Evolutionary conservation across 768 basidiomycete genomes (phyloP).

Genomic region (Calocybe gangraenosa): DNA sequence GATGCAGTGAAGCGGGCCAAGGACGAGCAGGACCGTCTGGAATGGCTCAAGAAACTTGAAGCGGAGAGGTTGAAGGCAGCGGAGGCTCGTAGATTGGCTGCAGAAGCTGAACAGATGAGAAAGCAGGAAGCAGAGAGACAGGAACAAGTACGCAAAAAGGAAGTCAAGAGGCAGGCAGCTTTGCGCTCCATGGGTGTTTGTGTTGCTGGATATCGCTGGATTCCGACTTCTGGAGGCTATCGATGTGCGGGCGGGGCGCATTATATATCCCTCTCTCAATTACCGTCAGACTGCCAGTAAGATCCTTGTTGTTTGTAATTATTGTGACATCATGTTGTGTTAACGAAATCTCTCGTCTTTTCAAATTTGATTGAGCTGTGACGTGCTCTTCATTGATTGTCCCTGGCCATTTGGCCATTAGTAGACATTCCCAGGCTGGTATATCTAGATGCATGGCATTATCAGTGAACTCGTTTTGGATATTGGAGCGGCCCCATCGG

Average conservation of each 20-base stretch:
- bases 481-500: no score
- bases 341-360: no score
- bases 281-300: no score
- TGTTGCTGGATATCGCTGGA: conserved; percentile 21
- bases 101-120: conserved; percentile 3
- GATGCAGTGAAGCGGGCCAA: conserved; percentile 11
- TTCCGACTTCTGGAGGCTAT: conserved; percentile 18
- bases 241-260: conserved; percentile 19
- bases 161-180: conserved; percentile 37
- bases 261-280: neutral
- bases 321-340: no score
- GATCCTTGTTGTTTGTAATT: no score
- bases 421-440: no score
- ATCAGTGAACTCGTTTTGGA: no score
- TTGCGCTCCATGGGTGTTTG: conserved; percentile 52
- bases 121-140: conserved; percentile 13
- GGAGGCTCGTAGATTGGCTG: conserved; percentile 5
- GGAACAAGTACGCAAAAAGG: conserved; percentile 28
- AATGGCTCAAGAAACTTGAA: conserved; percentile 26
- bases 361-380: no score
- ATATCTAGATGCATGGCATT: no score
- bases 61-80: conserved; percentile 20
- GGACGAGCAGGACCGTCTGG: conserved; percentile 24
- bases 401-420: no score
- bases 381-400: no score